These are phyloP conservation scores for Chaetothyriales sp. DNA, from an alignment of 2,329 filamentous ascomycete species.

Conservation along the genomic window DNA sequence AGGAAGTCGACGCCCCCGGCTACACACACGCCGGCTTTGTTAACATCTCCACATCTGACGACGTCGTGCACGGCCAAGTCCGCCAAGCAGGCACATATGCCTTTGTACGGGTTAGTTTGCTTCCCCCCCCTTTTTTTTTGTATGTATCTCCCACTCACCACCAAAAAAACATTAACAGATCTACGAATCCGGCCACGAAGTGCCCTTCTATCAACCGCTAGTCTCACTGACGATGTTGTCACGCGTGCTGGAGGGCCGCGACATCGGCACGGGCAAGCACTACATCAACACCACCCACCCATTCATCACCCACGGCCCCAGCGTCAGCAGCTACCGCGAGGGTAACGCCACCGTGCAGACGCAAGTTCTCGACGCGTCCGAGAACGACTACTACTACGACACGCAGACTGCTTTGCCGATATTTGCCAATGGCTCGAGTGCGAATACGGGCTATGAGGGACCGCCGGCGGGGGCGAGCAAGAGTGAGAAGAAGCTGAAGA, in stretches of 20 bases:
- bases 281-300: slow-evolving; percentile 30
- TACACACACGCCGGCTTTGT: slow-evolving; percentile 26
- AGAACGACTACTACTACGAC: slow-evolving; percentile 7
- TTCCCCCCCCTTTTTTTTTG: slow-evolving; percentile 17
- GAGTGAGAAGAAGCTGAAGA: neutral
- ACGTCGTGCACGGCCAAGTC: slow-evolving; percentile 39
- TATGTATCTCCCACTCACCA: neutral
- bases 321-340: slow-evolving; percentile 36
- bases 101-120: slow-evolving; percentile 22
- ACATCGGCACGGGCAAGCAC: slow-evolving; percentile 39
- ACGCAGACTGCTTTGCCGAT: slow-evolving; percentile 13
- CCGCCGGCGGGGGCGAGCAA: no score
- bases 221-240: slow-evolving; percentile 48
- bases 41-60: slow-evolving; percentile 26
- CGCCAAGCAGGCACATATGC: slow-evolving; percentile 34
- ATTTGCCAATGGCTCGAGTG: slow-evolving; percentile 4
- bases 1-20: slow-evolving; percentile 30
- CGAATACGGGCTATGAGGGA: neutral
- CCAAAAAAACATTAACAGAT: slow-evolving; percentile 4
- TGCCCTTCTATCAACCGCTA: slow-evolving; percentile 38
- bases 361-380: slow-evolving; percentile 7
- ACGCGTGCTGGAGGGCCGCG: slow-evolving; percentile 42
- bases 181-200: slow-evolving; percentile 30
- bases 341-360: slow-evolving; percentile 16
- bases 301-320: slow-evolving; percentile 37